phyloP scores from a whole-genome alignment of 2,329 filamentous ascomycete genomes.

The Amauroascus verrucosus region DNA sequence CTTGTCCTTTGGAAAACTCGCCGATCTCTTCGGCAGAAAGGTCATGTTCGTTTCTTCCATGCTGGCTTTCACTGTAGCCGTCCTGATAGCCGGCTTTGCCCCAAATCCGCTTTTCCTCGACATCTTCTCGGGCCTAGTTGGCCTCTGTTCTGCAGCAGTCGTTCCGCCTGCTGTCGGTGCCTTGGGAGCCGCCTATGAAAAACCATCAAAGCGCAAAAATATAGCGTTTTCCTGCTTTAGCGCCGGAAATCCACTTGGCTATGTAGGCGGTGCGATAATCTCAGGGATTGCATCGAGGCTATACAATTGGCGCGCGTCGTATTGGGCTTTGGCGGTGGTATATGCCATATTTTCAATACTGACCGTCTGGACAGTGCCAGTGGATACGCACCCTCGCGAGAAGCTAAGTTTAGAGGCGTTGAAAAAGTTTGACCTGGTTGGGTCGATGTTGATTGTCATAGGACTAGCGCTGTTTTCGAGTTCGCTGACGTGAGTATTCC shows the following conservation, averaged over 20 bases:
- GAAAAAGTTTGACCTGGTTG: slow-evolving; percentile 43
- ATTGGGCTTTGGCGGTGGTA: slow-evolving; percentile 7
- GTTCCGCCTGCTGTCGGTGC: slow-evolving; percentile 4
- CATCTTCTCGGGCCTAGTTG: slow-evolving; percentile 6
- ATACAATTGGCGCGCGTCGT: slow-evolving; percentile 8
- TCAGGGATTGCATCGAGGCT: neutral
- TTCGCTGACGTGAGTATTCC: slow-evolving; percentile 54
- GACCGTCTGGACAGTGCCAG: slow-evolving; percentile 15
- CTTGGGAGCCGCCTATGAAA: slow-evolving; percentile 9
- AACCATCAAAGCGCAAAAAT: slow-evolving; percentile 10
- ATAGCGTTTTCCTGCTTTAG: slow-evolving; percentile 9
- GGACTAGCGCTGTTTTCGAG: slow-evolving; percentile 45
- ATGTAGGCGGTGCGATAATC: slow-evolving; percentile 6
- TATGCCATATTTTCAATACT: slow-evolving; percentile 6
- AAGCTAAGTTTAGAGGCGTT: slow-evolving; percentile 4
- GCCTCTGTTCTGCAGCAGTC: slow-evolving; percentile 10
- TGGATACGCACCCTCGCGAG: slow-evolving; percentile 20
- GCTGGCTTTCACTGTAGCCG: slow-evolving; percentile 39
- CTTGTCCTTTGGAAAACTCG: slow-evolving; percentile 6
- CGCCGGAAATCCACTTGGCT: slow-evolving; percentile 5
- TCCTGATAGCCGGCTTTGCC: slow-evolving; percentile 8
- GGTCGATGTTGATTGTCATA: slow-evolving; percentile 6
- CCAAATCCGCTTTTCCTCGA: slow-evolving; percentile 5
- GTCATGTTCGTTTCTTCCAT: slow-evolving; percentile 10
- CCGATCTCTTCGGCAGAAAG: slow-evolving; percentile 9